phyloP scores from a whole-genome alignment of 2,329 filamentous ascomycete genomes.

The Fusarium devonianum region DNA sequence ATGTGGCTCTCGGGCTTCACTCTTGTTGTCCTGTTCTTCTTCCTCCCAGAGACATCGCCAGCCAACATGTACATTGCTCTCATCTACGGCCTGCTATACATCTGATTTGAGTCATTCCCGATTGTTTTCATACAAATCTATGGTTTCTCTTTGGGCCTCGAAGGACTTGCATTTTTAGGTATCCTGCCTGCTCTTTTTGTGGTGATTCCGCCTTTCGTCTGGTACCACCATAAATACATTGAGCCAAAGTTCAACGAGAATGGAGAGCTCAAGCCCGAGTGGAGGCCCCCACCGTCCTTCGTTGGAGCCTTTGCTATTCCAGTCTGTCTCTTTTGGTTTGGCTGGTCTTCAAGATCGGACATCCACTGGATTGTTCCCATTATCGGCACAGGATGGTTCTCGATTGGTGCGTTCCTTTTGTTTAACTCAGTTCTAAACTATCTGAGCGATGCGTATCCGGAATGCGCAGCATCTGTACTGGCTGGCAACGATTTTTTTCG shows the following conservation, averaged over 20 bases:
- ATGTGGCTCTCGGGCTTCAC: conserved; percentile 28
- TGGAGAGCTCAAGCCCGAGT: no score
- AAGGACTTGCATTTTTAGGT: conserved; percentile 49
- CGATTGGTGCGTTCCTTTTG: background rate
- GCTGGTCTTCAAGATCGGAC: conserved; percentile 7
- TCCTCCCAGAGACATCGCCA: conserved; percentile 37
- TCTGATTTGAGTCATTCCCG: conserved; percentile 41
- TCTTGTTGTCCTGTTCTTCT: conserved; percentile 34
- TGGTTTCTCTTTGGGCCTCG: conserved; percentile 62
- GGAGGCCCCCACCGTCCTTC: conserved; percentile 55
- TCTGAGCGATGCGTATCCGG: conserved; percentile 10
- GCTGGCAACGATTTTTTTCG: no score
- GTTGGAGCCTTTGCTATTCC: conserved; percentile 69
- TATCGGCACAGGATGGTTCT: conserved; percentile 4
- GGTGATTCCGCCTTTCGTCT: conserved; percentile 4
- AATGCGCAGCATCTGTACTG: conserved; percentile 5
- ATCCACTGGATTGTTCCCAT: conserved; percentile 17
- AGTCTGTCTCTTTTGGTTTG: conserved; percentile 21
- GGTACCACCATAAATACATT: conserved; percentile 16
- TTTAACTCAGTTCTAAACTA: conserved; percentile 24
- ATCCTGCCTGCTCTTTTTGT: conserved; percentile 22
- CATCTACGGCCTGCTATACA: conserved; percentile 53
- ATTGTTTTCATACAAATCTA: conserved; percentile 34
- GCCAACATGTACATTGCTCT: conserved; percentile 50
- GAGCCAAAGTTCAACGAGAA: conserved; percentile 17